phyloP scores from a whole-genome alignment of 371 early-diverging fungal genomes.

The Rozella allomycis region DNA sequence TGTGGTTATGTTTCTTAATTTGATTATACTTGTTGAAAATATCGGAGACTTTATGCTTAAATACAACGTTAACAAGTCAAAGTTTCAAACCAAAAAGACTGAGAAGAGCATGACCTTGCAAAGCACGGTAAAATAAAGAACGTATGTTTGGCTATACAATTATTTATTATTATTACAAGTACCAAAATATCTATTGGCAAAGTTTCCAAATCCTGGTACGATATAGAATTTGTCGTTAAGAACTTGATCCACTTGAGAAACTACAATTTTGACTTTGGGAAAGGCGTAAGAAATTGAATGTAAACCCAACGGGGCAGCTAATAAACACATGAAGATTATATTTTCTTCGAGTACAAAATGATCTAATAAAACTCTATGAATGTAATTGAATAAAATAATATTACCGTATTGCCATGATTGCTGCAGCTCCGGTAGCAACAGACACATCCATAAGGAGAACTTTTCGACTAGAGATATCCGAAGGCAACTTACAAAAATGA shows the following conservation, averaged over 20 bases:
- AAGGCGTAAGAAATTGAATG: slow-evolving; percentile 54
- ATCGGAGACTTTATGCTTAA: no score
- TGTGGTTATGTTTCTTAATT: no score
- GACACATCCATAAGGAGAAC: slow-evolving; percentile 55
- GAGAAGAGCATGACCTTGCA: no score
- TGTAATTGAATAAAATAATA: no score
- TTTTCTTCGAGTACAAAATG: slow-evolving; percentile 48
- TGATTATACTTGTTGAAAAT: no score
- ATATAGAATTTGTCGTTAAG: slow-evolving; percentile 15
- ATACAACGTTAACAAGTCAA: no score
- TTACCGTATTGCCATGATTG: slow-evolving; percentile 78
- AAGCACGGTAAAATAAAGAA: no score
- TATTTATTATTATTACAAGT: slow-evolving; percentile 7
- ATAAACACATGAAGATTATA: slow-evolving; percentile 55
- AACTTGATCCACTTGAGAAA: slow-evolving; percentile 14
- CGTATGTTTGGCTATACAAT: no score
- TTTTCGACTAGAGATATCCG: slow-evolving; percentile 26
- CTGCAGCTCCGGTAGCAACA: slow-evolving; percentile 67
- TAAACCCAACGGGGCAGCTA: slow-evolving; percentile 48
- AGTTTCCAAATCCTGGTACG: slow-evolving; percentile 69
- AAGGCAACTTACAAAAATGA: slow-evolving; percentile 52
- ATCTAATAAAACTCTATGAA: slow-evolving; percentile 63
- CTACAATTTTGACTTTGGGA: slow-evolving; percentile 54
- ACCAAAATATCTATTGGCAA: slow-evolving; percentile 37
- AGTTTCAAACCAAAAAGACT: no score